Conservation (phyloP, 2,329 filamentous ascomycete genomes). For the Aspergillus sp. region DNA sequence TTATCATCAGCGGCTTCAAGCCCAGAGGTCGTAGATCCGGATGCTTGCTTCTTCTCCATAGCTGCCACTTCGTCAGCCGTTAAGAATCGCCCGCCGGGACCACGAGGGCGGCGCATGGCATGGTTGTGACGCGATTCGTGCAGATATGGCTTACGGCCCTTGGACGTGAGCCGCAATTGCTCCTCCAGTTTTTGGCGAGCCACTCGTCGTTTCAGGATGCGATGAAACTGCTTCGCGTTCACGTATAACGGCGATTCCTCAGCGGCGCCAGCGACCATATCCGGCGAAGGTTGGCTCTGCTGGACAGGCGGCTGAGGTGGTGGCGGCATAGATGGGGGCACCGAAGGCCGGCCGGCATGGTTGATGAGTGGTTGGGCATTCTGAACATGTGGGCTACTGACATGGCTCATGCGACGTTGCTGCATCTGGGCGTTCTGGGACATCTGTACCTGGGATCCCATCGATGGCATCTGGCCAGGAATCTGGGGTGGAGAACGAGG, state of each 20-base stretch:
- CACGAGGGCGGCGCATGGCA: conserved; percentile 91
- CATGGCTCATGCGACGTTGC: conserved; percentile 71
- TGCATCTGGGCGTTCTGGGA: conserved; percentile 60
- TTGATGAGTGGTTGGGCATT: conserved; percentile 76
- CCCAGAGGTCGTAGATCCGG: conserved; percentile 33
- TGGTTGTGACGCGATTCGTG: conserved; percentile 98
- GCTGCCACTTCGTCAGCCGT: conserved; percentile 94
- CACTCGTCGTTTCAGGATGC: conserved; percentile 90
- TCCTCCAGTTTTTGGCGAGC: conserved; percentile 93
- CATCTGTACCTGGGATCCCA: conserved; percentile 52
- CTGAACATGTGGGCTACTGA: conserved; percentile 72
- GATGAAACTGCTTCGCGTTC: conserved; percentile 98
- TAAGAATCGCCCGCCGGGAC: conserved; percentile 91
- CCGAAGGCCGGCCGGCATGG: conserved; percentile 59
- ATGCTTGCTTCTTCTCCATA: conserved; percentile 69
- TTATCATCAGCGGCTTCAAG: conserved; percentile 36
- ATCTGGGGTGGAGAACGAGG: conserved; percentile 77
- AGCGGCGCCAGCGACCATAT: conserved; percentile 69
- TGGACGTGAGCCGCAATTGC: conserved; percentile 84
- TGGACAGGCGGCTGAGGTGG: conserved; percentile 62
- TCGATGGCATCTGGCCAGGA: conserved; percentile 57
- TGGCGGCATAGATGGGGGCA: conserved; percentile 53
- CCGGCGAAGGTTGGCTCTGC: conserved; percentile 73
- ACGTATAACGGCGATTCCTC: conserved; percentile 97
- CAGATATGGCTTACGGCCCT: conserved; percentile 93